Base-by-base conservation (phyloP, 495 filamentous ascomycete species). In the Neohortaea acidophila region DNA sequence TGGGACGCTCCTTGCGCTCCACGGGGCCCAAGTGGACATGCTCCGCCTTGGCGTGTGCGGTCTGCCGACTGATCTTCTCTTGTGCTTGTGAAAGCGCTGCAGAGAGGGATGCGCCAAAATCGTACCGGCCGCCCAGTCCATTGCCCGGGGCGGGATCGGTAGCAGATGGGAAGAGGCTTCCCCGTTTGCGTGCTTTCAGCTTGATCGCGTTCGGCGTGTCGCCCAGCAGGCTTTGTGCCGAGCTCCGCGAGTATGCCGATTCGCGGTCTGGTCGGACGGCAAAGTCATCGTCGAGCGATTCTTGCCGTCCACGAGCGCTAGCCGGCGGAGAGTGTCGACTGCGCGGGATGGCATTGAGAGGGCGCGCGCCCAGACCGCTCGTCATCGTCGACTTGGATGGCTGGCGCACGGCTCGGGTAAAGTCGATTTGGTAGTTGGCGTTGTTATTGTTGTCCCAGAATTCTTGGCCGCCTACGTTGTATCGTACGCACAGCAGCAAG, bases 361-460 rank as follows among this genome's bases (percentile, higher is more conserved):
- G 64, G 15, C 81, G 75, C 35, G 71, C 57, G 24, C 65, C 57
- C 23, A 64, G 55, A 4, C 68, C 60, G 8, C 54, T 52, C 34
- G 59, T 62, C 36, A 62, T 62, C 55, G 70, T 69, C 41, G 69
- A 71, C 35, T 70, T 67, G 40, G 68, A 62, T 10, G 68, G 57
- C 32, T 75, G 68, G 27, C 62, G 48, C 19, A 36, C 32, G 59
- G 80, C 84, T 64, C 84, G 91, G 30, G 65, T 63, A 62, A 97
- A 97, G 53, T 92, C 84, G 36, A 94, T 71, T 50, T 92, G 84
- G 58, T 84, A 96, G 58, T 97, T 94, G 55, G 72, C 68, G 10
- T 63, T 63, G 41, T 68, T 58, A 53, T 97, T 96, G 64, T 86
- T 97, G 62, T 97, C 91, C 89, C 89, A 97, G 54, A 75, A 79